phyloP scores from a whole-genome alignment of 805 yeast genomes.

The Teunomyces pallodes region DNA sequence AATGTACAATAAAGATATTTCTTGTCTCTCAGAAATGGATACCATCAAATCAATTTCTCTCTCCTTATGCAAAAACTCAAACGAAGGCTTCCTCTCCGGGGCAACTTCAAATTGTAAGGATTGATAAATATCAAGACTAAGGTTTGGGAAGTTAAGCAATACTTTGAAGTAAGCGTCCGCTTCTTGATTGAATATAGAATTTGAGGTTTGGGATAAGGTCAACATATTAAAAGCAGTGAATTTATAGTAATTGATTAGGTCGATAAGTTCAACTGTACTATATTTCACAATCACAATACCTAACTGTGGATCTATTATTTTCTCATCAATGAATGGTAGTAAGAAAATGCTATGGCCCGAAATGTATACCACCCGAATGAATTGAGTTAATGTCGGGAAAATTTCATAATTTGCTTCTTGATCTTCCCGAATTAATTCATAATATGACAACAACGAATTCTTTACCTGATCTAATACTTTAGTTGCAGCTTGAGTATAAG shows the following conservation, averaged over 20 bases:
- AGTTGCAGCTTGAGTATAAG: background rate
- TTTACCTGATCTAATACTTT: conserved; percentile 4
- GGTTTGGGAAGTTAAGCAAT: conserved; percentile 22
- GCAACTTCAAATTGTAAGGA: conserved; percentile 1
- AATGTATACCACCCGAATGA: conserved; percentile 14
- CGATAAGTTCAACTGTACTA: conserved; percentile 13
- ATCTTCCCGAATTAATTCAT: conserved; percentile 8
- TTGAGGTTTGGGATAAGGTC: conserved; percentile 13
- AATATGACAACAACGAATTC: conserved; percentile 3
- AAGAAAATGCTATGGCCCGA: conserved; percentile 17
- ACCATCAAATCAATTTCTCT: conserved; percentile 8
- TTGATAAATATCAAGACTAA: conserved; percentile 10
- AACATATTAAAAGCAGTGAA: conserved; percentile 28
- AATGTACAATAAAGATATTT: conserved; percentile 26
- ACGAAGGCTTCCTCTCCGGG: background rate
- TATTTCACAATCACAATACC: conserved; percentile 17
- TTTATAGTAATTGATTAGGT: conserved; percentile 23
- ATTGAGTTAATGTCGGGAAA: conserved; percentile 16
- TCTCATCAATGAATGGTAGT: conserved; percentile 11
- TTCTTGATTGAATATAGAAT: conserved; percentile 7
- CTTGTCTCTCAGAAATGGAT: conserved; percentile 22
- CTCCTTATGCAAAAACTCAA: background rate
- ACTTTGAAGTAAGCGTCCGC: conserved; percentile 26
- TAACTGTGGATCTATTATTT: conserved; percentile 14
- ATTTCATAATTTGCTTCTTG: conserved; percentile 6